Percentiles rank a stretch among this genome's conserved stretches.
Evolutionary conservation across 2,329 filamentous ascomycete species (phyloP).

Genomic region (Dactylonectria estremocensis): DNA sequence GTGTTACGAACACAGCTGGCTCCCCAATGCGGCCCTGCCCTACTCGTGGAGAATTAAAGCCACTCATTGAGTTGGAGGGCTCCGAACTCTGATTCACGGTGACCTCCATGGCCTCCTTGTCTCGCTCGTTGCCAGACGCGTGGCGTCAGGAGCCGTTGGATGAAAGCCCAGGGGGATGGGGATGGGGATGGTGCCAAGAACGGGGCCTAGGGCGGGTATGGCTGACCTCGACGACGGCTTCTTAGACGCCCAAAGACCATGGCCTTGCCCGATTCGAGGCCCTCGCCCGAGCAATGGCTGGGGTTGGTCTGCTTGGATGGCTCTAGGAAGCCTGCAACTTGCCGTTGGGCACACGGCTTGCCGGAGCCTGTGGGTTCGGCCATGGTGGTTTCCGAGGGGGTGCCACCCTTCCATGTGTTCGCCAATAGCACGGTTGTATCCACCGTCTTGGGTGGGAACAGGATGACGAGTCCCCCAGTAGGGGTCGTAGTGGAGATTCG

Average conservation of each 20-base stretch:
- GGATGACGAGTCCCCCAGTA: constrained; percentile 53
- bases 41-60: constrained; percentile 44
- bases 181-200: constrained; percentile 36
- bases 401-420: constrained; percentile 50
- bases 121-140: constrained; percentile 45
- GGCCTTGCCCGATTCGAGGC: constrained; percentile 50
- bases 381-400: constrained; percentile 46
- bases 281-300: constrained; percentile 47
- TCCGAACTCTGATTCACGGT: constrained; percentile 45
- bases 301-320: constrained; percentile 40
- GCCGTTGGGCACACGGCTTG: constrained; percentile 45
- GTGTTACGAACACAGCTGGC: constrained; percentile 18
- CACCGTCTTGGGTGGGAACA: constrained; percentile 48
- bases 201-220: constrained; percentile 22
- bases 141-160: constrained; percentile 48
- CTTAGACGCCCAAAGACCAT: constrained; percentile 34
- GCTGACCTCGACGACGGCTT: constrained; percentile 34
- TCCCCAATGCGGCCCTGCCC: constrained; percentile 37
- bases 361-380: constrained; percentile 43
- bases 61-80: constrained; percentile 33
- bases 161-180: constrained; percentile 37
- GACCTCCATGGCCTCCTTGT: constrained; percentile 17
- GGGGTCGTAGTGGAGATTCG: constrained; percentile 53
- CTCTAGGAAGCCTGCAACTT: constrained; percentile 46
- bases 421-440: constrained; percentile 55